Evolutionary conservation across 1,139 yeast genomes (phyloP).

Genomic region (Candida gigantensis): DNA sequence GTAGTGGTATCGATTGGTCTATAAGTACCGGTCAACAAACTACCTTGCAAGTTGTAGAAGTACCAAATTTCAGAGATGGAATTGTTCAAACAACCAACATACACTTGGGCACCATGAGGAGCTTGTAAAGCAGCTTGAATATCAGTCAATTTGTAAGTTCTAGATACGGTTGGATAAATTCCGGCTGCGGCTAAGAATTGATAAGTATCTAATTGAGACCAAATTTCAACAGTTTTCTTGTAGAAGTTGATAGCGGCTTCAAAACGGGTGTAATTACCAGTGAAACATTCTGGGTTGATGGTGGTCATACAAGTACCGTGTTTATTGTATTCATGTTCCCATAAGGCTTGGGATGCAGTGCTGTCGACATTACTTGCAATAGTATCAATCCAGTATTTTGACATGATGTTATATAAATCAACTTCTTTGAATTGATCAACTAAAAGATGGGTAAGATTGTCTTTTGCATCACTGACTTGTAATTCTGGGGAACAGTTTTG

Average conservation of each 20-base stretch:
- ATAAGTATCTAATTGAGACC: constrained; percentile 37
- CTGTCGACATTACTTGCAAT: constrained; percentile 33
- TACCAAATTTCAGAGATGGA: constrained; percentile 43
- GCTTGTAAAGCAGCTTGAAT: constrained; percentile 32
- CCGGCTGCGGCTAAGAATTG: constrained; percentile 35
- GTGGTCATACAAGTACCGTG: constrained; percentile 51
- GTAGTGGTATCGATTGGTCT: constrained; percentile 29
- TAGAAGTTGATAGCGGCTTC: constrained; percentile 37
- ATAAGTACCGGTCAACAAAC: constrained; percentile 37
- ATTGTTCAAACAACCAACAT: constrained; percentile 36
- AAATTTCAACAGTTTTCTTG: constrained; percentile 36
- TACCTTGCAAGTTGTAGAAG: constrained; percentile 38
- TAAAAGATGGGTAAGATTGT: constrained; percentile 32
- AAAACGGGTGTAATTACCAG: constrained; percentile 26
- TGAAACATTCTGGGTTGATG: constrained; percentile 37
- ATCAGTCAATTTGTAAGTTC: constrained; percentile 32
- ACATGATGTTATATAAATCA: constrained; percentile 33
- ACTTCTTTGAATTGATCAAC: constrained; percentile 29
- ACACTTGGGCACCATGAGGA: constrained; percentile 33
- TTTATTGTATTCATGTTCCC: constrained; percentile 48
- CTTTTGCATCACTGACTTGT: constrained; percentile 28
- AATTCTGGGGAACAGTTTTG: constrained; percentile 33
- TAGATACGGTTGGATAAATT: constrained; percentile 32
- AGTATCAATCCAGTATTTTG: constrained; percentile 39
- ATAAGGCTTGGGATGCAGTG: constrained; percentile 28